phyloP scores from a whole-genome alignment of 164 flowering plant species.

The Echeveria elegans region DNA sequence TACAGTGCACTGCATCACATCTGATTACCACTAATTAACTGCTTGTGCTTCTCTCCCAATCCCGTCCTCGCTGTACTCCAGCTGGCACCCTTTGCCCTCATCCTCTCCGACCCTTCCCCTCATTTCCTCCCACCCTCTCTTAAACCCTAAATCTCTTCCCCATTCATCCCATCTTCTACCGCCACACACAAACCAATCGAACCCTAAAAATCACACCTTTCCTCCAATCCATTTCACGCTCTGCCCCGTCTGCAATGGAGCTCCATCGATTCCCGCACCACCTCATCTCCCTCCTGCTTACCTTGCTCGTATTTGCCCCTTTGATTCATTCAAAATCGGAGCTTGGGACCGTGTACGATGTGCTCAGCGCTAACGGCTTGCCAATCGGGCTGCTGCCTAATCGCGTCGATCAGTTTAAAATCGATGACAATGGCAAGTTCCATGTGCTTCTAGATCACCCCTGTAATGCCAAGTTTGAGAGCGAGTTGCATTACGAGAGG shows the following conservation, averaged over 20 bases:
- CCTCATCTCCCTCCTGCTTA: neutral
- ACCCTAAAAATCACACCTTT: too few relatives aligned
- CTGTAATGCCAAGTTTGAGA: slow-evolving; percentile 50
- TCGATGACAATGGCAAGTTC: slow-evolving; percentile 27
- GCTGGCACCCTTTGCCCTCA: slow-evolving; percentile 2
- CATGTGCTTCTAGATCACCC: slow-evolving; percentile 22
- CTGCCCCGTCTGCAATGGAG: neutral
- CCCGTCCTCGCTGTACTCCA: neutral
- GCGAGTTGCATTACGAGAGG: slow-evolving; percentile 33
- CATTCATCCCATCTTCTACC: neutral
- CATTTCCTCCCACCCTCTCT: too few relatives aligned
- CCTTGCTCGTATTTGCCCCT: neutral
- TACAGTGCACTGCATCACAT: neutral
- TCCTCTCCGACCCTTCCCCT: neutral
- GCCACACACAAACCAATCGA: too few relatives aligned
- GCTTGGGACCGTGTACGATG: slow-evolving; percentile 24
- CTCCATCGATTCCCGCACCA: neutral
- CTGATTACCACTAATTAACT: neutral
- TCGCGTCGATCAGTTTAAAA: slow-evolving; percentile 25
- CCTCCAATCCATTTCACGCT: too few relatives aligned
- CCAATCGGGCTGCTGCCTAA: slow-evolving; percentile 46
- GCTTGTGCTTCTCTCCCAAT: neutral
- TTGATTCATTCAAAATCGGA: neutral
- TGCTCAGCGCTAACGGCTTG: slow-evolving; percentile 22
- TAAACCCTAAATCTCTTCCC: neutral